Evolutionary conservation across 345 rosid species (phyloP), one percentile per base, ranked within the genome.

Genomic region (Dipteronia dyeriana): DNA sequence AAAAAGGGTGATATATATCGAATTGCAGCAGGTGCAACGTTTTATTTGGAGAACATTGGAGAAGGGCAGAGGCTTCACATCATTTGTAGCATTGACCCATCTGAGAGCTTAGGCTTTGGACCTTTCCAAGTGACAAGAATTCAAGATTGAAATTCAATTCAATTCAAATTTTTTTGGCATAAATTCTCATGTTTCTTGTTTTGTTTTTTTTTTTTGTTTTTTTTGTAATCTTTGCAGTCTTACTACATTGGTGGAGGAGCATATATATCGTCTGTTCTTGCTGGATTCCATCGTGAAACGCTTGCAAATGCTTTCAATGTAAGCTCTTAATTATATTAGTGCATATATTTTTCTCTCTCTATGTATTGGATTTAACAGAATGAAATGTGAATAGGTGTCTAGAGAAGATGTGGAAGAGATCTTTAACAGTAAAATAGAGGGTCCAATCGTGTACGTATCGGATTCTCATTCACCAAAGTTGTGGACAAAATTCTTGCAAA

Each of bases 221-320:
- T n/a, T n/a, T n/a, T n/a, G n/a, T n/a, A n/a, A n/a, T n/a, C n/a
- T n/a, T n/a, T n/a, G 72, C 87, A 93, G 95, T 89, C 97, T 31
- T 93, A 93, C 92, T 92, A 87, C 79, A 77, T 95, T 4, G 97
- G 92, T 31, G 98, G 97, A 79, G 98, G 98, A 22, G 75, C 83
- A 39, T 57, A 87, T 78, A 90, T 87, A 11, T 25, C 84, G 3
- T 89, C 98, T 54, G 69, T 93, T 68, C 89, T 93, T 5, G 76
- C 90, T 17, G 95, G 98, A 25, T 95, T 95, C 29, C 88, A 83
- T 11, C 84, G 45, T 1, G 85, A 90, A 73, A 89, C 92, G 9
- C 88, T 95, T 31, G 77, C 94, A 13, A 84, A 85, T 57, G 98
- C 97, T 78, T 82, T 95, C 68, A 95, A 95, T 68, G 97, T 92